These are phyloP conservation scores for Chrysanthemum makinoi DNA, from an alignment of 129 eudicot genomes.

Conservation along the genomic window DNA sequence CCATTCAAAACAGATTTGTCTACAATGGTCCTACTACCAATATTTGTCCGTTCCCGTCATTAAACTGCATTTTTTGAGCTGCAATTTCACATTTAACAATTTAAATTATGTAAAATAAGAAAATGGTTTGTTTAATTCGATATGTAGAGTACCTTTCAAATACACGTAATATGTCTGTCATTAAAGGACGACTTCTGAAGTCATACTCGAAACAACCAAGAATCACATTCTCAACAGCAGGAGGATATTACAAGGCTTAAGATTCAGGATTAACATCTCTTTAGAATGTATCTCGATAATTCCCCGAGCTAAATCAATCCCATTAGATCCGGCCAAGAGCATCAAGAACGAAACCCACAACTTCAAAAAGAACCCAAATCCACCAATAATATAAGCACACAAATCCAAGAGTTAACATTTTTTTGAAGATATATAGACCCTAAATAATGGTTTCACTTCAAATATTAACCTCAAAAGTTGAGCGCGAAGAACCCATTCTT, in stretches of 20 bases:
- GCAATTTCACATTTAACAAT: slow-evolving; percentile 28
- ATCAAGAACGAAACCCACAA: too few relatives aligned
- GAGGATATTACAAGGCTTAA: slow-evolving; percentile 81
- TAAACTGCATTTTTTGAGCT: slow-evolving; percentile 54
- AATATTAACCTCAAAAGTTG: too few relatives aligned
- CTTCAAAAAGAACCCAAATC: too few relatives aligned
- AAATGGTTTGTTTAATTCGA: neutral
- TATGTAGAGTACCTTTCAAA: slow-evolving; percentile 55
- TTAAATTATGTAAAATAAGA: neutral
- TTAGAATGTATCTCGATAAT: slow-evolving; percentile 71
- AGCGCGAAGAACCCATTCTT: too few relatives aligned
- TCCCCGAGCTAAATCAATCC: slow-evolving; percentile 77
- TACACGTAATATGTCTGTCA: slow-evolving; percentile 66
- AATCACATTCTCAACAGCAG: slow-evolving; percentile 63
- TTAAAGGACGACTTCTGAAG: slow-evolving; percentile 79
- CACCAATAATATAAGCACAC: too few relatives aligned
- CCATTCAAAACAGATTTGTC: slow-evolving; percentile 40
- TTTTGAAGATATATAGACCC: too few relatives aligned
- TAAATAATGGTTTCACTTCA: too few relatives aligned
- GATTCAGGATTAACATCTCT: slow-evolving; percentile 76
- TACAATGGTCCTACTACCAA: slow-evolving; percentile 25
- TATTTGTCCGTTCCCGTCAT: slow-evolving; percentile 49
- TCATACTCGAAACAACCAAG: slow-evolving; percentile 89
- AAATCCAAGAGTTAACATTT: too few relatives aligned
- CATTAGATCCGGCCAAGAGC: too few relatives aligned